Evolutionary conservation across 2,329 filamentous ascomycete genomes (phyloP).

Genomic region (Coniochaeta hoffmannii): DNA sequence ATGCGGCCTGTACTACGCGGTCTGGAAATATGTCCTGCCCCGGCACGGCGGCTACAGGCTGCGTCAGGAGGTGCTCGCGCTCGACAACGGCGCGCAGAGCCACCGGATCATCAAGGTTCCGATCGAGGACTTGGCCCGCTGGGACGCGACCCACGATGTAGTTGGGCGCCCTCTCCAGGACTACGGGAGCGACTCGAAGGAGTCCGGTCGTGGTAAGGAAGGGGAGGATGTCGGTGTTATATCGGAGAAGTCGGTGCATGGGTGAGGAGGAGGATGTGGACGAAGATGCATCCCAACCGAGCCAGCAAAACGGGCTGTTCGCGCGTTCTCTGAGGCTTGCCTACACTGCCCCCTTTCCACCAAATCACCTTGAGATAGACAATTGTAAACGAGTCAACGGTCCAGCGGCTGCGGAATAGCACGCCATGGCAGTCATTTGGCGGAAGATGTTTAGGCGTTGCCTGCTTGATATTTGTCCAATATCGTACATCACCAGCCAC

Average conservation of each 20-base stretch:
- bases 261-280: background rate
- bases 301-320: too few relatives aligned
- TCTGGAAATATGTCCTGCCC: conserved; percentile 39
- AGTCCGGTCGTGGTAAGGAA: background rate
- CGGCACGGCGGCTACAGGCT: conserved; percentile 33
- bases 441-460: too few relatives aligned
- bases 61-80: conserved; percentile 36
- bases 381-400: too few relatives aligned
- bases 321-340: too few relatives aligned
- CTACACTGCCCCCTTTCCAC: too few relatives aligned
- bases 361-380: too few relatives aligned
- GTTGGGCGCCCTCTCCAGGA: conserved; percentile 11
- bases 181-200: background rate
- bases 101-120: conserved; percentile 42
- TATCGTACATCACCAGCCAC: too few relatives aligned
- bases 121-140: conserved; percentile 29
- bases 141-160: conserved; percentile 30
- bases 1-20: conserved; percentile 40
- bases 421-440: too few relatives aligned
- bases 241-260: background rate
- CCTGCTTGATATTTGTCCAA: too few relatives aligned
- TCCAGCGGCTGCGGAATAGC: too few relatives aligned
- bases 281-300: too few relatives aligned
- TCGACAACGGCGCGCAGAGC: conserved; percentile 34
- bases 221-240: background rate